Evolutionary conservation across 441 rosid species (phyloP).

Genomic region (Dalechampia spathulata): DNA sequence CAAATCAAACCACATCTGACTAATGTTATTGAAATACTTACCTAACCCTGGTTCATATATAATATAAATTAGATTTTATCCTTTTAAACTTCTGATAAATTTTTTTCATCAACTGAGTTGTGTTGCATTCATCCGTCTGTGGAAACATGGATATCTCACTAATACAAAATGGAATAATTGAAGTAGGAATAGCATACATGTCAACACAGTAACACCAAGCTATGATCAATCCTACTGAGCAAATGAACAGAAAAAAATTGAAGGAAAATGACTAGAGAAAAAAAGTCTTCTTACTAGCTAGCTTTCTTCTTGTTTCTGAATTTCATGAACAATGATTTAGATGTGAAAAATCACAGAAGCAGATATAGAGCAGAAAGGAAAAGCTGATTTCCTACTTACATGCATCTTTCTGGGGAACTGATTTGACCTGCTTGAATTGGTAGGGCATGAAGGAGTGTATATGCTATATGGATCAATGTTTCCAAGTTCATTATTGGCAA

Average conservation of each 20-base stretch:
- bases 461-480: conserved; percentile 82
- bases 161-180: too few relatives aligned
- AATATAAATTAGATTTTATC: too few relatives aligned
- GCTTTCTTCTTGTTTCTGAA: background rate
- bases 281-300: background rate
- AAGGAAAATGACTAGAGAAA: background rate
- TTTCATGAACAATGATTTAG: background rate
- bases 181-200: too few relatives aligned
- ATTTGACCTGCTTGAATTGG: conserved; percentile 41
- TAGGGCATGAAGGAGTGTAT: conserved; percentile 63
- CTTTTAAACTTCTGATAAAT: too few relatives aligned
- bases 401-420: conserved; percentile 45
- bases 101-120: too few relatives aligned
- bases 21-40: too few relatives aligned
- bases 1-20: conserved; percentile 14
- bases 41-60: too few relatives aligned
- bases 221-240: too few relatives aligned
- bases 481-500: conserved; percentile 64
- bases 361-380: background rate
- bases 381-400: conserved; percentile 29
- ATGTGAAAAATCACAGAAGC: background rate
- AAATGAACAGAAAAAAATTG: background rate
- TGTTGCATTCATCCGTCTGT: too few relatives aligned
- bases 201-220: too few relatives aligned
- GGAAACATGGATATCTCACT: too few relatives aligned